Evolutionary conservation across 2,329 filamentous ascomycete species (phyloP).

Genomic region (Cytospora chrysosperma): DNA sequence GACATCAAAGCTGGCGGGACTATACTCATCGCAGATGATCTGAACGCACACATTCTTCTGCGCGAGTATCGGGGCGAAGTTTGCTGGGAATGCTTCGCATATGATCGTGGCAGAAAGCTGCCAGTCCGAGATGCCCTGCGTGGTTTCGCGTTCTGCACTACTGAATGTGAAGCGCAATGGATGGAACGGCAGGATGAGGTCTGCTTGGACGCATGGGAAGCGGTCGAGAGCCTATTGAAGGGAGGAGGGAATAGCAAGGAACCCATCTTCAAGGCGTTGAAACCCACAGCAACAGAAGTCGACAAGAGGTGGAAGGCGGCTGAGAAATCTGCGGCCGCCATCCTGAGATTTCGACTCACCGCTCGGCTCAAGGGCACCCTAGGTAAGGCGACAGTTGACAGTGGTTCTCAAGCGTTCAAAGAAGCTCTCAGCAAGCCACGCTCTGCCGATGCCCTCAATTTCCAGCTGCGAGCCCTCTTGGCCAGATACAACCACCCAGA

Average conservation of each 20-base stretch:
- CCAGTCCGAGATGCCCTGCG: conserved; percentile 7
- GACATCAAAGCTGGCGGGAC: neutral
- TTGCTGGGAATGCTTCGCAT: conserved; percentile 22
- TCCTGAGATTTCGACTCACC: neutral
- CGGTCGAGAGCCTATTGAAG: conserved; percentile 2
- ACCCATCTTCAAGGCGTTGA: neutral
- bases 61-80: conserved; percentile 23
- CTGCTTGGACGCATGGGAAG: conserved; percentile 17
- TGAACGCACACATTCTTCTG: conserved; percentile 18
- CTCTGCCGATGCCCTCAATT: conserved; percentile 10
- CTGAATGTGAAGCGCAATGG: neutral
- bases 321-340: neutral
- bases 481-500: neutral
- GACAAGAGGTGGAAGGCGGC: conserved; percentile 11
- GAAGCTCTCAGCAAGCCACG: neutral
- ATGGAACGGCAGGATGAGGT: neutral
- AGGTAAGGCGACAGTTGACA: neutral
- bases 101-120: conserved; percentile 20
- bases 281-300: conserved; percentile 1
- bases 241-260: neutral
- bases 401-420: neutral
- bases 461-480: conserved; percentile 18
- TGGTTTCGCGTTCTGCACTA: conserved; percentile 20
- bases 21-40: conserved; percentile 7
- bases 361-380: neutral